Conservation (phyloP, 2,329 filamentous ascomycete species). For the Monosporascus sp. region DNA sequence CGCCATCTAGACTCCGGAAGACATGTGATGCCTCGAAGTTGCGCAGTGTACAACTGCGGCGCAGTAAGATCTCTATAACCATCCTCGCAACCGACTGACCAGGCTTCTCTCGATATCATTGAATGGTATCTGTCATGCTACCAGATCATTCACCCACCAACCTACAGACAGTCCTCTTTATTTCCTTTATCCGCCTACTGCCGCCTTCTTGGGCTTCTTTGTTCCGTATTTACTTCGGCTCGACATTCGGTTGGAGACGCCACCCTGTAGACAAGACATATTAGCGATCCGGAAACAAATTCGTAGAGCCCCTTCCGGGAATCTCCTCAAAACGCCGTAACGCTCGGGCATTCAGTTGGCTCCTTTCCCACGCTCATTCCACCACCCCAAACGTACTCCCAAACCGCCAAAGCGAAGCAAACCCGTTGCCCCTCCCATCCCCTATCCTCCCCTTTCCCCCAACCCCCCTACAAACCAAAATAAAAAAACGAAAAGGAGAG, state of each 20-base stretch:
- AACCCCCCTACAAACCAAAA: not conserved
- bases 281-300: constrained; percentile 16
- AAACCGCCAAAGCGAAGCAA: too few relatives aligned
- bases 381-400: not conserved
- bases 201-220: constrained; percentile 91
- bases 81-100: too few relatives aligned
- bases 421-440: not conserved
- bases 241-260: constrained; percentile 77
- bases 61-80: not conserved
- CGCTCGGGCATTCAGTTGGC: too few relatives aligned
- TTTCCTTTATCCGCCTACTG: constrained; percentile 35
- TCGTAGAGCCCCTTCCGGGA: too few relatives aligned
- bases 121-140: too few relatives aligned
- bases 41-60: not conserved
- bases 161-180: not conserved
- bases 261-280: constrained; percentile 55
- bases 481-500: not conserved
- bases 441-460: not conserved
- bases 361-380: too few relatives aligned
- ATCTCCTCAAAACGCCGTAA: too few relatives aligned
- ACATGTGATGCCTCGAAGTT: not conserved
- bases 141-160: too few relatives aligned
- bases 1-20: not conserved
- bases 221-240: constrained; percentile 96
- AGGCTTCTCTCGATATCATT: too few relatives aligned